Evolutionary conservation across 192 early-diverging fungal species (phyloP).

Genomic region (Dimargaris cristalligena): DNA sequence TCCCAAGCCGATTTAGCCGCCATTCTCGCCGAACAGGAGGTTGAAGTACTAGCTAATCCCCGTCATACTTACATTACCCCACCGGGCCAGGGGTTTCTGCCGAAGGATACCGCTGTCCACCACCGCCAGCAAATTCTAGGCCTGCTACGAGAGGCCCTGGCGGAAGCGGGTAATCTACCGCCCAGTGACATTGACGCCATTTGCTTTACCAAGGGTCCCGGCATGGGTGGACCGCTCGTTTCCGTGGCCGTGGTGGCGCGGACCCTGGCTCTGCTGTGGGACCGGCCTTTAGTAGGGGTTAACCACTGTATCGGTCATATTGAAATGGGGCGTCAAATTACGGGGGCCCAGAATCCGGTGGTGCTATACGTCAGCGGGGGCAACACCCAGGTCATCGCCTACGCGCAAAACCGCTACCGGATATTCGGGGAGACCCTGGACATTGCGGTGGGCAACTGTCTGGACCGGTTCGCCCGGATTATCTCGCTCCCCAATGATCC

Average conservation of each 20-base stretch:
- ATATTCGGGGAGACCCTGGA: conserved; percentile 98
- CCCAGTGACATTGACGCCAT: conserved; percentile 72
- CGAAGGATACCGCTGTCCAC: conserved; percentile 84
- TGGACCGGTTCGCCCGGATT: conserved; percentile 93
- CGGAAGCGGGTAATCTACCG: conserved; percentile 53
- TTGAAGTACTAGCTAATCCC: conserved; percentile 70
- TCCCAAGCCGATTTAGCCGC: conserved; percentile 16
- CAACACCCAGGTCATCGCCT: conserved; percentile 98
- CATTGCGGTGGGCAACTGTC: conserved; percentile 95
- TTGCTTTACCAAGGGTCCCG: conserved; percentile 96
- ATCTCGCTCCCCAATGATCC: conserved; percentile 89
- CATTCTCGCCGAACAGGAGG: conserved; percentile 29
- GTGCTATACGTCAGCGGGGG: conserved; percentile 96
- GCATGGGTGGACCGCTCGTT: conserved; percentile 91
- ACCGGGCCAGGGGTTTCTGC: conserved; percentile 88
- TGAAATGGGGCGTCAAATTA: conserved; percentile 97
- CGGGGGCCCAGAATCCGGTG: conserved; percentile 82
- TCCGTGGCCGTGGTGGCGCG: conserved; percentile 85
- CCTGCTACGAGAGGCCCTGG: conserved; percentile 60
- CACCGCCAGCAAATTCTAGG: conserved; percentile 61
- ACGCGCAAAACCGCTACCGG: conserved; percentile 78
- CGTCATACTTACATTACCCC: conserved; percentile 93
- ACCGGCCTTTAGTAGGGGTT: conserved; percentile 80
- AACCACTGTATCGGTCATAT: conserved; percentile 99
- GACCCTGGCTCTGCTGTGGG: conserved; percentile 82